Conservation (phyloP, 1,284 basidiomycete genomes). For the Irpex sp. region DNA sequence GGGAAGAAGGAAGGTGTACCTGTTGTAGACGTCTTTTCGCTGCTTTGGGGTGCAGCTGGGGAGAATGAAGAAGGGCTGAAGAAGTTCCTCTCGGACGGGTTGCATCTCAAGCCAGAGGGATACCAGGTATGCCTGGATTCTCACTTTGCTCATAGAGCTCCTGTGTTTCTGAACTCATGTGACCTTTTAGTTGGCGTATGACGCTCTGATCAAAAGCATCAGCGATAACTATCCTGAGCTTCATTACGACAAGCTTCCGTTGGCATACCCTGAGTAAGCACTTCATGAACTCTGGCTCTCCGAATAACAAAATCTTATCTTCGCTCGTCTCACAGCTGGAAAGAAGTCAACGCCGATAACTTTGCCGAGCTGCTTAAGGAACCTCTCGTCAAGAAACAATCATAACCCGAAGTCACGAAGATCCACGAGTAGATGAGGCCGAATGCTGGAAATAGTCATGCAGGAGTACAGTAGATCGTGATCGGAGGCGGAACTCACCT, state of each 20-base stretch:
- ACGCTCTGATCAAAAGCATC: conserved; percentile 59
- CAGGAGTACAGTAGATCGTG: too few species aligned
- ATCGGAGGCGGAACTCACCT: too few species aligned
- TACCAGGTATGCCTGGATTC: conserved; percentile 54
- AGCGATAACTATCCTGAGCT: conserved; percentile 60
- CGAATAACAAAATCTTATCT: too few species aligned
- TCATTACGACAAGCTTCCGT: conserved; percentile 51
- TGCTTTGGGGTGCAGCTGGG: conserved; percentile 63
- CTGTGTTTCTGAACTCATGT: neutral
- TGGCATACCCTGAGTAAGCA: conserved; percentile 5
- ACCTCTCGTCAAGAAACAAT: neutral
- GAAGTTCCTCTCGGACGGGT: conserved; percentile 61
- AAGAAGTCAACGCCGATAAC: neutral
- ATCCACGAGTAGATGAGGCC: neutral
- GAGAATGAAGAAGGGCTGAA: conserved; percentile 47
- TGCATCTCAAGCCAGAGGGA: conserved; percentile 72
- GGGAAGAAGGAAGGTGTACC: conserved; percentile 52
- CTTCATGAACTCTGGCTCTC: too few species aligned
- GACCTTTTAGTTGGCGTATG: conserved; percentile 59
- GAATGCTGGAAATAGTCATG: too few species aligned
- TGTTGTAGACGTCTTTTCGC: conserved; percentile 68
- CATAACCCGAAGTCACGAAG: neutral
- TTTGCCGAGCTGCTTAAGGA: neutral
- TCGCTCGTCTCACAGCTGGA: neutral
- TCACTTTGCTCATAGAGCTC: neutral